Evolutionary conservation across 805 yeast species (phyloP).

Genomic region (Alloascoidea hylecoeti): DNA sequence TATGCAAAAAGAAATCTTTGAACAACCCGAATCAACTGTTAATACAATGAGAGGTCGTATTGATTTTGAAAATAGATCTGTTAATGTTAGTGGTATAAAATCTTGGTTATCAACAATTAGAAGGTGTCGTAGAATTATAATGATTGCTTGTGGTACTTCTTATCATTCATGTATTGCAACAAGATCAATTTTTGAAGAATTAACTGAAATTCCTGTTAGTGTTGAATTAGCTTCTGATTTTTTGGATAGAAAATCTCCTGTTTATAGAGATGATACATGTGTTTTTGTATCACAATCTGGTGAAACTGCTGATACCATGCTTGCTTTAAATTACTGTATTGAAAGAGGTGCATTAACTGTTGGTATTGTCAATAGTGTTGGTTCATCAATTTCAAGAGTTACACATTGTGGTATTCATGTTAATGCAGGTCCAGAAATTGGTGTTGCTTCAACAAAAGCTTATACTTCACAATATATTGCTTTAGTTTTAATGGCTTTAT

Average conservation of each 20-base stretch:
- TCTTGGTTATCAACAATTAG: conserved; percentile 77
- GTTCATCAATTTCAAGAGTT: conserved; percentile 90
- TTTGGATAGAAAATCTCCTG: conserved; percentile 90
- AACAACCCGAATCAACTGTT: conserved; percentile 96
- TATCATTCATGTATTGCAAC: conserved; percentile 97
- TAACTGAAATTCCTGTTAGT: conserved; percentile 86
- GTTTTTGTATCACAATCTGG: conserved; percentile 97
- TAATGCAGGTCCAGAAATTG: conserved; percentile 98
- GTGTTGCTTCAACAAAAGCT: conserved; percentile 98
- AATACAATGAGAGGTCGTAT: conserved; percentile 99
- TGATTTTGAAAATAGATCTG: conserved; percentile 67
- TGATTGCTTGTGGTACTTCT: conserved; percentile 99
- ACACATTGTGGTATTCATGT: conserved; percentile 99
- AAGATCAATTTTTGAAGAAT: conserved; percentile 89
- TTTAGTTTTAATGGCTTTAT: conserved; percentile 88
- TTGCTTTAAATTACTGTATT: conserved; percentile 87
- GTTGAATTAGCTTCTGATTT: conserved; percentile 93
- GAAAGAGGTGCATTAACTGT: conserved; percentile 96
- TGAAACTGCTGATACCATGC: conserved; percentile 95
- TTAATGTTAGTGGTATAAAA: conserved; percentile 83
- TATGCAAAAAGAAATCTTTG: conserved; percentile 97
- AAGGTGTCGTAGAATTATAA: conserved; percentile 87
- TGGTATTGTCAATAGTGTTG: conserved; percentile 95
- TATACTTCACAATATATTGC: conserved; percentile 98
- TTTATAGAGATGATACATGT: conserved; percentile 95